Evolutionary conservation across 179 eudicot genomes (phyloP).

Genomic region (Spinacia oleracea): DNA sequence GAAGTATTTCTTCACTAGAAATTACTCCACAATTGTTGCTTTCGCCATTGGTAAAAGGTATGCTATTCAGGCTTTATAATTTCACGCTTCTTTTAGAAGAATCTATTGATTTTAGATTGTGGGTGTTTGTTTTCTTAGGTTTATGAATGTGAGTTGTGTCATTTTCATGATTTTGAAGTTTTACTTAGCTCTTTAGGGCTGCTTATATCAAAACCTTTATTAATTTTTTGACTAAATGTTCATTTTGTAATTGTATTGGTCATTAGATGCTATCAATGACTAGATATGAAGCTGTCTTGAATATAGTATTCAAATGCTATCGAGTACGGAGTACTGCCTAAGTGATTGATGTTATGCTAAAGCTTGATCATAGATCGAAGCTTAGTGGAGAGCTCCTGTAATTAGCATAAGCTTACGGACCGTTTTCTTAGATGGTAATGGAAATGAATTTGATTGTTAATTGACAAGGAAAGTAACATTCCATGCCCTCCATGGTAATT

Average conservation of each 20-base stretch:
- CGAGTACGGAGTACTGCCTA: background rate
- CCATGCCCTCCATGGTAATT: too few relatives aligned
- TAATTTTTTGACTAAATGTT: too few relatives aligned
- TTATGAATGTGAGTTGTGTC: background rate
- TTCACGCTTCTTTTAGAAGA: background rate
- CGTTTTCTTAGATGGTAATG: too few relatives aligned
- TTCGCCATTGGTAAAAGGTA: constrained; percentile 93
- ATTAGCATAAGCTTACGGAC: background rate
- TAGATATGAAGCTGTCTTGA: background rate
- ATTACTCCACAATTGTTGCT: constrained; percentile 86
- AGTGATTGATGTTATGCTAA: background rate
- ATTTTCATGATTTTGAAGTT: background rate
- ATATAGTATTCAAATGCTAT: background rate
- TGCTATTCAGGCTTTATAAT: constrained; percentile 11
- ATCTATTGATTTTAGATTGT: background rate
- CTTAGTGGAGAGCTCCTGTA: background rate
- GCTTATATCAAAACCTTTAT: background rate
- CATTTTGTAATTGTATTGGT: background rate
- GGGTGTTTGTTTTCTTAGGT: background rate
- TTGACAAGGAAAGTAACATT: too few relatives aligned
- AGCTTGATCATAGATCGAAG: background rate
- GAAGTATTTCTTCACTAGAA: constrained; percentile 88
- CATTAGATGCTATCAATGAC: background rate
- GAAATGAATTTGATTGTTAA: too few relatives aligned
- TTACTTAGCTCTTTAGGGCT: background rate